A percentile compares a stretch with the other conserved stretches of the same genome.
Conservation (phyloP, 2,329 filamentous ascomycete genomes). For the Calonectria hawksworthii region DNA sequence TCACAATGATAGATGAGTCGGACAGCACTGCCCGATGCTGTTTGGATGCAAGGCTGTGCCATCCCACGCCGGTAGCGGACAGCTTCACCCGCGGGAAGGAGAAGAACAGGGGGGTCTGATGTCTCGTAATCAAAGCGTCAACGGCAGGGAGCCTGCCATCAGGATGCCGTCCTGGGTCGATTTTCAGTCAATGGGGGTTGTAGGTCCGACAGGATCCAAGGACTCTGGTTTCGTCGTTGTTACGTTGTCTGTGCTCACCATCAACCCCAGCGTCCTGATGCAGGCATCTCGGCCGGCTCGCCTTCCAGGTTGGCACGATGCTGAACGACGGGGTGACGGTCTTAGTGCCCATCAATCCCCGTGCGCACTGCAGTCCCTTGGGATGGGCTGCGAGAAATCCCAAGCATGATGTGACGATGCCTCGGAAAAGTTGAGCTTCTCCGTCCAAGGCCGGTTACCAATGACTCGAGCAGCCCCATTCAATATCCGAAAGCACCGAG, state of each 20-base stretch:
- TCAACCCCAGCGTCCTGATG: neutral
- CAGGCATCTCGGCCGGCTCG: slow-evolving; percentile 15
- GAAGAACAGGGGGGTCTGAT: neutral
- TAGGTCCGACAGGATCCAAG: slow-evolving; percentile 9
- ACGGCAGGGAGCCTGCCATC: slow-evolving; percentile 13
- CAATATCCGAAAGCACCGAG: slow-evolving; percentile 13
- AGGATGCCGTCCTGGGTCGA: slow-evolving; percentile 21
- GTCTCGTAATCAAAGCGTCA: slow-evolving; percentile 11
- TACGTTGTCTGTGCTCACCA: neutral
- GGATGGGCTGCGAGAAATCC: slow-evolving; percentile 15
- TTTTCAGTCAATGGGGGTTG: slow-evolving; percentile 4
- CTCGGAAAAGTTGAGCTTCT: neutral
- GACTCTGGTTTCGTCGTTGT: slow-evolving; percentile 4
- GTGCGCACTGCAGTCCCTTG: slow-evolving; percentile 12
- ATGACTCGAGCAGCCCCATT: slow-evolving; percentile 16
- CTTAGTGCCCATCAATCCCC: slow-evolving; percentile 10
- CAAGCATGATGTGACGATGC: slow-evolving; percentile 20
- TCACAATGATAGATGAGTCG: slow-evolving; percentile 19
- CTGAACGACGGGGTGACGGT: neutral
- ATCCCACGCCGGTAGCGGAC: neutral
- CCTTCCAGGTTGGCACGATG: slow-evolving; percentile 3
- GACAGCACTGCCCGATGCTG: neutral
- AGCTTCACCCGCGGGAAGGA: neutral
- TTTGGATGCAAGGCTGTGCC: slow-evolving; percentile 2
- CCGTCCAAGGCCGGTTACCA: neutral